Evolutionary conservation across 2,329 filamentous ascomycete species (phyloP), one percentile per base, ranked within the genome.

Genomic region (Septoria petroselini): DNA sequence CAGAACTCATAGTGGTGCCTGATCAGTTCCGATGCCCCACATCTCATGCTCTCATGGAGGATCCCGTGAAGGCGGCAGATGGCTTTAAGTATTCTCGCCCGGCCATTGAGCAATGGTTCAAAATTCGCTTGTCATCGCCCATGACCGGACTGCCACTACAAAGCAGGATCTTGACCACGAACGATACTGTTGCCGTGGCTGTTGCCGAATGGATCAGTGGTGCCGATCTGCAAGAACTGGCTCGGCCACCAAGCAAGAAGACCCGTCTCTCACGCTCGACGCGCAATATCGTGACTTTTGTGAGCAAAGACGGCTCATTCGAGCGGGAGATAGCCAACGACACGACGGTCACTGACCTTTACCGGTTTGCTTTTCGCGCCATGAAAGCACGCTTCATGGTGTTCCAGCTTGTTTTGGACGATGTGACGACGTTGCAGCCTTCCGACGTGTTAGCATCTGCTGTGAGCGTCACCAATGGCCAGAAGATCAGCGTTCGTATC

Each of bases 101-200:
- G 14, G 63, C 66, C 23, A 68, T 71, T 11, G 47, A 61, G 44
- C 56, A 62, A 40, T 70, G 68, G 68, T 70, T 70, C 35, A 41
- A 58, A 7, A 62, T 62, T 11, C 58, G 62, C 15, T 19, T 14
- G 31, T 48, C 18, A 3, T 70, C 67, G 1, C 69, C 68, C 3
- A 57, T 63, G 35, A 68, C 65, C 2, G 65, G 67, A 4, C 53
- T 68, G 3, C 38, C 46, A 2, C 53, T 68, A 3, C 14, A 42
- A 2, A 54, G 60, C 35, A 61, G 55, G 3, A 48, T 54, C 12
- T 37, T 68, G 8, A 41, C 44, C 3, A 52, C 55, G 2, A 58
- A 70, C 30, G 40, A 54, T 11, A 37, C 33, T 4, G 42, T 62
- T 7, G 58, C 62, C 5, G 47, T 56, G 15, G 41, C 53, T n/a